Evolutionary conservation across 371 early-diverging fungal genomes (phyloP).

Genomic region (Mucor indicus): DNA sequence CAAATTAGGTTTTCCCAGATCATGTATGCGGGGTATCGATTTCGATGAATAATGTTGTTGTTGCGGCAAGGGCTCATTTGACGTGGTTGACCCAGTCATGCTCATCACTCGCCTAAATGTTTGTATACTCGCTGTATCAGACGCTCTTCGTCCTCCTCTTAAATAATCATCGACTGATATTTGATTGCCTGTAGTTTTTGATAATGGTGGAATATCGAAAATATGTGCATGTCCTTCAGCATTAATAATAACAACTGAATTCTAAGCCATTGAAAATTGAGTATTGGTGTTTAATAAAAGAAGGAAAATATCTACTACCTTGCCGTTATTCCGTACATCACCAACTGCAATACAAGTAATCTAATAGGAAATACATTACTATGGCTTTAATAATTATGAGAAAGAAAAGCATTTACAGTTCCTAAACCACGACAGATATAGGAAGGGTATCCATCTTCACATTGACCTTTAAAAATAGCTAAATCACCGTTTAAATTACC

Average conservation of each 20-base stretch:
- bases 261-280: no score
- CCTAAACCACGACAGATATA: constrained; percentile 59
- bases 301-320: constrained; percentile 15
- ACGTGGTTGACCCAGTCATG: constrained; percentile 1
- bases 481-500: constrained; percentile 77
- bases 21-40: constrained; percentile 14
- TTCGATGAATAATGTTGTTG: background rate
- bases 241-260: constrained; percentile 64
- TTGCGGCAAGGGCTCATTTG: background rate
- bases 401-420: constrained; percentile 39
- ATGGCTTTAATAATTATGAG: no score
- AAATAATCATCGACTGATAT: constrained; percentile 40
- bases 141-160: constrained; percentile 33
- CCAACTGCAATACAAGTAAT: constrained; percentile 71
- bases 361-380: constrained; percentile 16
- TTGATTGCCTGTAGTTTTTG: constrained; percentile 19
- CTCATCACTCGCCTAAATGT: constrained; percentile 36
- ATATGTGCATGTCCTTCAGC: constrained; percentile 70
- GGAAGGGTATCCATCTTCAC: constrained; percentile 50
- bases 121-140: constrained; percentile 41
- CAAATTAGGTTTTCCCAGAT: constrained; percentile 61
- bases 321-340: constrained; percentile 62
- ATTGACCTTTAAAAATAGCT: constrained; percentile 76
- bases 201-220: constrained; percentile 49
- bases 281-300: background rate